Evolutionary conservation across 305 asterid species (phyloP).

Genomic region (Withania somnifera): DNA sequence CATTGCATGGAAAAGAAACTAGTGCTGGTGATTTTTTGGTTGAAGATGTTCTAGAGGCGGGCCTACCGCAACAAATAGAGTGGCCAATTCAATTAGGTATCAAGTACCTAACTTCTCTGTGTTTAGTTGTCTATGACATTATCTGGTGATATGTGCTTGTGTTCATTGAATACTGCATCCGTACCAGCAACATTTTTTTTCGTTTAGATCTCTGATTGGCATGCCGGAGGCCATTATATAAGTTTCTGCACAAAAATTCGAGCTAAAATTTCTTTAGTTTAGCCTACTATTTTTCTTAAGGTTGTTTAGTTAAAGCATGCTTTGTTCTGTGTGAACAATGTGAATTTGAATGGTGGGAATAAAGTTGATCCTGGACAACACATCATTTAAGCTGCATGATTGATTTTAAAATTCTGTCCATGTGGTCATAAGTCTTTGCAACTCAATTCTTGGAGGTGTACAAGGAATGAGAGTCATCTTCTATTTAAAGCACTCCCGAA

Average conservation of each 20-base stretch:
- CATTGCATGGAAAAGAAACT: constrained; percentile 80
- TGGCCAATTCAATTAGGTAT: constrained; percentile 53
- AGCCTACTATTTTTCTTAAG: neutral
- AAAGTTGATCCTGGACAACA: neutral
- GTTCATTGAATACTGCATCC: neutral
- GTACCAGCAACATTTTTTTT: neutral
- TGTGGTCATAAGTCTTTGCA: neutral
- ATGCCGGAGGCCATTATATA: neutral
- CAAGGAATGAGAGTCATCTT: neutral
- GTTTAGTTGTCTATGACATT: neutral
- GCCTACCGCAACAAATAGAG: constrained; percentile 75
- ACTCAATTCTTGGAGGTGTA: neutral
- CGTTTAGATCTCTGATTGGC: neutral
- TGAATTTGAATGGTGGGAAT: neutral
- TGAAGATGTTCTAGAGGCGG: constrained; percentile 79
- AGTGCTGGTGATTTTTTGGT: constrained; percentile 77
- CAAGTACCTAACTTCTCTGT: constrained; percentile 2
- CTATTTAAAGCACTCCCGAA: neutral
- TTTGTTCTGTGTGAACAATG: neutral
- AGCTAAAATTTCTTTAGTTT: neutral
- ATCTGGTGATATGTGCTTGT: neutral
- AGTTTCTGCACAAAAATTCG: neutral
- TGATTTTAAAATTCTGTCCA: neutral
- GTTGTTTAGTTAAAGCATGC: neutral
- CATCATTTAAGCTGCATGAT: neutral